Base-by-base conservation (phyloP, 768 basidiomycete species). In the Suillus ampliporus region DNA sequence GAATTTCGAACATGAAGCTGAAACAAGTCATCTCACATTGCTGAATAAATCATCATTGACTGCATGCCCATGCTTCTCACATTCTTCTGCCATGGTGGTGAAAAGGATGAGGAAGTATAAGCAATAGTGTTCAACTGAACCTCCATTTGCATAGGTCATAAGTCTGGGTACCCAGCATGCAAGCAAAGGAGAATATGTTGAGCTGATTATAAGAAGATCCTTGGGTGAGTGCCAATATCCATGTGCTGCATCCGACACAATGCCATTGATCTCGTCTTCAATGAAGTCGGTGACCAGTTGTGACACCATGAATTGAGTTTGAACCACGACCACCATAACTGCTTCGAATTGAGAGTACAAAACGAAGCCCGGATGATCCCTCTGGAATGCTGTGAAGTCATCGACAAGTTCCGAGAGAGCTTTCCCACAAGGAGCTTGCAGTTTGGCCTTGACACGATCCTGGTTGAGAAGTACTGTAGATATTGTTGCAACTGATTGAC, bases 241-340 rank as follows among this genome's bases (percentile, higher is more conserved):
- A 66, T 79, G 78, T 9, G 77, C 76, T 1, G 72, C 77, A 68
- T 79, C 76, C 21, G 71, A 75, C 31, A 79, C 71, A 23, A 75
- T 56, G 0, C 78, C 78, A 66, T 79, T 78, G 11, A 41, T 48
- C 35, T 61, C 64, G 13, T 11, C 23, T 10, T 34, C 31, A 13
- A 61, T 51, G 48, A 44, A 23, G 31, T 65, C 68, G 38, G 77
- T 72, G 11, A 78, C 60, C 3, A 77, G 64, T 38, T 71, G 66
- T 0, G 69, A 69, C 0, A 61, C 57, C 78, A 79, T 78, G 40
- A 74, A 73, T 0, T 40, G 23, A 3, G 72, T 68, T 52, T 78
- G 76, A 5, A 74, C 34, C 4, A 66, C 69, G 5, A 78, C 71
- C 0, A 78, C 74, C 6, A 17, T 41, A 1, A 41, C 17, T 14